A percentile compares a stretch with the other conserved stretches of the same genome.
These are phyloP conservation scores for Colletotrichum sp. DNA, from an alignment of 2,329 filamentous ascomycete species.

Conservation along the genomic window DNA sequence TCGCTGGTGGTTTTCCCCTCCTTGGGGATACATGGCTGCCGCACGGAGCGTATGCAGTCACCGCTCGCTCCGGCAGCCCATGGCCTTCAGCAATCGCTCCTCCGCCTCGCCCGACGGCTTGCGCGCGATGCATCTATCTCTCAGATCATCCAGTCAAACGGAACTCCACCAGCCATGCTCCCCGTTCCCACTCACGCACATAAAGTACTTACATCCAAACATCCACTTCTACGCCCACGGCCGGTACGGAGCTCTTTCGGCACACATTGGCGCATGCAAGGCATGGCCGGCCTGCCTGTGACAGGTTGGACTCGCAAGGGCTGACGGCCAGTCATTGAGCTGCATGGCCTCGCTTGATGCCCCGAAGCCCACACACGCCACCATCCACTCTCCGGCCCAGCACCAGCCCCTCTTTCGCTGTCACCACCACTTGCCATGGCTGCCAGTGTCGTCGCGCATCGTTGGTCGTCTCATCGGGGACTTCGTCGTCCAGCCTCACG, in stretches of 20 bases:
- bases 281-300: conserved; percentile 1
- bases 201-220: background rate
- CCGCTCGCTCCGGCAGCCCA: background rate
- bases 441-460: background rate
- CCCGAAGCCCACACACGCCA: conserved; percentile 6
- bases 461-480: background rate
- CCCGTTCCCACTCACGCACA: conserved; percentile 13
- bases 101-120: background rate
- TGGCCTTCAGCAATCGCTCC: background rate
- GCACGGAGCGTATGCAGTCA: background rate
- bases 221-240: conserved; percentile 16
- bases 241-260: background rate
- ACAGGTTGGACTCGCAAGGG: background rate
- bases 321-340: background rate
- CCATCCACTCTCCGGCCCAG: background rate
- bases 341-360: conserved; percentile 5
- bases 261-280: conserved; percentile 3
- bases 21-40: background rate
- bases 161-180: conserved; percentile 5
- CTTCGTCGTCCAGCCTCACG: background rate
- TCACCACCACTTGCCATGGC: background rate
- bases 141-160: conserved; percentile 10
- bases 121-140: background rate
- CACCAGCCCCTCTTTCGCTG: background rate
- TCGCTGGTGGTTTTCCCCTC: background rate